These are phyloP conservation scores for Rhizopogon rudus DNA, from an alignment of 768 basidiomycete genomes.

Conservation along the genomic window DNA sequence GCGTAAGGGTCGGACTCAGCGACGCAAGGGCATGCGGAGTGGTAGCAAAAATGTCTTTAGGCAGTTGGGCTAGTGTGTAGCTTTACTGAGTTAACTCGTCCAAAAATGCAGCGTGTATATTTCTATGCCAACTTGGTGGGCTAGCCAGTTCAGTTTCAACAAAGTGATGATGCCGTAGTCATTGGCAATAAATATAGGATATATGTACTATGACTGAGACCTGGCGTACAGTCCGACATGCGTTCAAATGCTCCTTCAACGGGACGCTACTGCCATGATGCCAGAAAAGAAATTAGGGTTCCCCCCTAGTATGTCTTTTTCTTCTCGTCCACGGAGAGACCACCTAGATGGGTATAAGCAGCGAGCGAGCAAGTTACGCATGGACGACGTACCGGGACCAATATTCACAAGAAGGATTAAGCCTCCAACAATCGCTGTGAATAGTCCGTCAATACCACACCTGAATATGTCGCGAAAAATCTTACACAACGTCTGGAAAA, in stretches of 20 bases:
- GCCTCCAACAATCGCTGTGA: slow-evolving; percentile 87
- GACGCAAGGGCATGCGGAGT: slow-evolving; percentile 77
- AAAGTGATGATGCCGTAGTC: background rate
- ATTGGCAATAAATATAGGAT: slow-evolving; percentile 1
- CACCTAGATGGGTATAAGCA: slow-evolving; percentile 45
- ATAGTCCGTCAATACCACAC: slow-evolving; percentile 7
- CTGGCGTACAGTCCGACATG: background rate
- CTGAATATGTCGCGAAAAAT: background rate
- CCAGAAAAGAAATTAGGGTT: background rate
- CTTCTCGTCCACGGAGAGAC: slow-evolving; percentile 97
- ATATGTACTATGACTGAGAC: background rate
- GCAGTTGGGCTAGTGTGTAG: slow-evolving; percentile 8
- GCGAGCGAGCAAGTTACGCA: background rate
- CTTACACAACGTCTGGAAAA: slow-evolving; percentile 92
- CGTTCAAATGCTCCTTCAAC: background rate
- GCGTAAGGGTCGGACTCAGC: slow-evolving; percentile 70
- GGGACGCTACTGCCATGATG: background rate
- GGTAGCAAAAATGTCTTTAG: slow-evolving; percentile 87
- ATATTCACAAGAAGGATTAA: slow-evolving; percentile 97
- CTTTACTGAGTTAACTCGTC: background rate
- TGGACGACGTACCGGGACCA: slow-evolving; percentile 72
- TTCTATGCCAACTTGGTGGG: no score
- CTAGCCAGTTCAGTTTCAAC: background rate
- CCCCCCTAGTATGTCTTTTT: slow-evolving; percentile 79
- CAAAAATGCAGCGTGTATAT: background rate